Percentiles rank a stretch among this genome's conserved stretches.
Evolutionary conservation across 129 eudicot genomes (phyloP).

Genomic region (Apium graveolens): DNA sequence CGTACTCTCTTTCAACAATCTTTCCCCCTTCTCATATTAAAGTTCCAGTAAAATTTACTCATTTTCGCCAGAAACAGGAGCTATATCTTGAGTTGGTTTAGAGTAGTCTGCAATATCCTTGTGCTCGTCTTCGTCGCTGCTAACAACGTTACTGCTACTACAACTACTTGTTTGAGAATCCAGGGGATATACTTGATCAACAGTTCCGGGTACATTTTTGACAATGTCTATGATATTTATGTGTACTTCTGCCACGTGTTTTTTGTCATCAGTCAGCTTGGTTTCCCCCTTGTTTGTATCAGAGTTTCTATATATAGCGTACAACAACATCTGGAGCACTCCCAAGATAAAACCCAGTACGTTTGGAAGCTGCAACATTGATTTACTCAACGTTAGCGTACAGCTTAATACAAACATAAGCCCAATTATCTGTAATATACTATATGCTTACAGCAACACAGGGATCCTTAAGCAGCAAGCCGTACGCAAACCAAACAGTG

Average conservation of each 20-base stretch:
- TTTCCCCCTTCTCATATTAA: neutral
- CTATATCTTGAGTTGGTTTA: neutral
- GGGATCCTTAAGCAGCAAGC: slow-evolving; percentile 40
- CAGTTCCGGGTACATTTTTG: slow-evolving; percentile 24
- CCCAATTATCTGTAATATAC: neutral
- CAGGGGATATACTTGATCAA: slow-evolving; percentile 33
- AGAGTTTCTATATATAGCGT: slow-evolving; percentile 36
- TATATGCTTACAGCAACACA: slow-evolving; percentile 53
- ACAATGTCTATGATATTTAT: slow-evolving; percentile 26
- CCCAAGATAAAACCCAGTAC: slow-evolving; percentile 63
- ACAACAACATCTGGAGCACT: slow-evolving; percentile 57
- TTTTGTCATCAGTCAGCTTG: neutral
- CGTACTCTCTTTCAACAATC: neutral
- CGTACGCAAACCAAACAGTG: slow-evolving; percentile 68
- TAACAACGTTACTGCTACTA: neutral
- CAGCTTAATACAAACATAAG: neutral
- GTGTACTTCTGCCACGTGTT: slow-evolving; percentile 30
- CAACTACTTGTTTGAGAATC: slow-evolving; percentile 27
- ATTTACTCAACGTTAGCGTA: neutral
- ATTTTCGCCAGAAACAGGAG: neutral
- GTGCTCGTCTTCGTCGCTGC: slow-evolving; percentile 1
- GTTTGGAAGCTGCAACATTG: slow-evolving; percentile 64
- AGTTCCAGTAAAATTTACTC: neutral
- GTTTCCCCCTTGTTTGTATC: neutral
- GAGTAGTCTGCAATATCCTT: neutral